Conservation (phyloP, 805 yeast genomes). For the Ascoidea tarda region DNA sequence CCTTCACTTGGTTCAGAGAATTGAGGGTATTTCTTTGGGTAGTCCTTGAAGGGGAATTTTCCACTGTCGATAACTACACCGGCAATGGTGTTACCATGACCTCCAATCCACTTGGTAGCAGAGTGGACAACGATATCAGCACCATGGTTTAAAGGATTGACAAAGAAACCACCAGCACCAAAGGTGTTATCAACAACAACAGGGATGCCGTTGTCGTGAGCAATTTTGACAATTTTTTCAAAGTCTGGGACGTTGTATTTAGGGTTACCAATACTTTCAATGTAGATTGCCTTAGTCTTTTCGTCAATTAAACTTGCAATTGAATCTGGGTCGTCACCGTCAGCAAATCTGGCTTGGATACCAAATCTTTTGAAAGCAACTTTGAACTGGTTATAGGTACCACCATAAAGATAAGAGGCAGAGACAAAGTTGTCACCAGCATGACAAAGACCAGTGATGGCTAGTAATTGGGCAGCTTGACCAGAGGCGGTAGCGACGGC, state of each 20-base stretch:
- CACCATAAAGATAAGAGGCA: conserved; percentile 83
- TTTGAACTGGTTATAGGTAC: conserved; percentile 91
- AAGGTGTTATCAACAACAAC: conserved; percentile 92
- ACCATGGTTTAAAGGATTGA: conserved; percentile 76
- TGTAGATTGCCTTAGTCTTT: conserved; percentile 77
- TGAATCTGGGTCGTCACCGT: conserved; percentile 63
- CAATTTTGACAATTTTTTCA: conserved; percentile 56
- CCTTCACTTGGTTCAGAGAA: conserved; percentile 85
- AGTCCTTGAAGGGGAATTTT: conserved; percentile 79
- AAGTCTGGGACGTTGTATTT: conserved; percentile 87
- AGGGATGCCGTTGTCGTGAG: conserved; percentile 80
- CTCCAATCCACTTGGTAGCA: conserved; percentile 97
- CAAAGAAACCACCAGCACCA: conserved; percentile 89
- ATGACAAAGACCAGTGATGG: conserved; percentile 72
- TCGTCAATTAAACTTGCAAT: conserved; percentile 65
- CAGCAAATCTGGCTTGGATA: conserved; percentile 71
- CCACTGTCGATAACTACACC: conserved; percentile 88
- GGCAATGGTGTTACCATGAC: conserved; percentile 90
- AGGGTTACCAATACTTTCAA: conserved; percentile 91
- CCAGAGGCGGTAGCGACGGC: conserved; percentile 92
- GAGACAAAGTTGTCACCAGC: conserved; percentile 84
- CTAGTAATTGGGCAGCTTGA: conserved; percentile 87
- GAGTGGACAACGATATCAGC: conserved; percentile 89
- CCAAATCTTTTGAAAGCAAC: conserved; percentile 85
- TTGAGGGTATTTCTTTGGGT: conserved; percentile 84